Evolutionary conservation across 768 basidiomycete species (phyloP).

Genomic region (Lactarius vividus): DNA sequence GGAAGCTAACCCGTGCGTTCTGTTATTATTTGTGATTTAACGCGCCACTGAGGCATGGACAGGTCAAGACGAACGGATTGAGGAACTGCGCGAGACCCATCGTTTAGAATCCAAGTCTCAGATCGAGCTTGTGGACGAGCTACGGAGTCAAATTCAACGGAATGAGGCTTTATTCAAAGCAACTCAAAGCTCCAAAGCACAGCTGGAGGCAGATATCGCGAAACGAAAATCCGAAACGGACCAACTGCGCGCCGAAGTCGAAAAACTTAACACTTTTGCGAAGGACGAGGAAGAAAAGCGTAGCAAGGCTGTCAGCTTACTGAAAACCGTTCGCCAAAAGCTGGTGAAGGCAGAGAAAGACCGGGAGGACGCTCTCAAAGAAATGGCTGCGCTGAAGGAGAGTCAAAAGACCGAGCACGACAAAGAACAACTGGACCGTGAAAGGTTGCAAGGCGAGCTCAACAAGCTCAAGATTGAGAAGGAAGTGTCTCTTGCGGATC

Average conservation of each 20-base stretch:
- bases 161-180: conserved; percentile 67
- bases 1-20: conserved; percentile 66
- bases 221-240: conserved; percentile 56
- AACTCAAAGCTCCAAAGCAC: conserved; percentile 47
- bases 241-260: conserved; percentile 60
- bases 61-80: conserved; percentile 84
- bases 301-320: conserved; percentile 83
- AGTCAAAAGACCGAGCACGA: conserved; percentile 49
- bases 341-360: conserved; percentile 97
- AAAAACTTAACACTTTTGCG: conserved; percentile 54
- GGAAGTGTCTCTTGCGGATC: conserved; percentile 55
- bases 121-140: conserved; percentile 65
- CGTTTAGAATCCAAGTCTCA: conserved; percentile 77
- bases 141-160: conserved; percentile 66
- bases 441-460: conserved; percentile 60
- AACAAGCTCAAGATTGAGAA: conserved; percentile 58
- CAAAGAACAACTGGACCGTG: conserved; percentile 45
- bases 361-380: conserved; percentile 71
- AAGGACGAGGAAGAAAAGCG: conserved; percentile 99
- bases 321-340: conserved; percentile 96
- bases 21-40: background rate
- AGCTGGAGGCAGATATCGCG: conserved; percentile 48
- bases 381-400: conserved; percentile 52
- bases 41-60: conserved; percentile 17
- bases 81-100: conserved; percentile 84